Evolutionary conservation across 768 basidiomycete species (phyloP).

Genomic region (Myochromella boudieri): DNA sequence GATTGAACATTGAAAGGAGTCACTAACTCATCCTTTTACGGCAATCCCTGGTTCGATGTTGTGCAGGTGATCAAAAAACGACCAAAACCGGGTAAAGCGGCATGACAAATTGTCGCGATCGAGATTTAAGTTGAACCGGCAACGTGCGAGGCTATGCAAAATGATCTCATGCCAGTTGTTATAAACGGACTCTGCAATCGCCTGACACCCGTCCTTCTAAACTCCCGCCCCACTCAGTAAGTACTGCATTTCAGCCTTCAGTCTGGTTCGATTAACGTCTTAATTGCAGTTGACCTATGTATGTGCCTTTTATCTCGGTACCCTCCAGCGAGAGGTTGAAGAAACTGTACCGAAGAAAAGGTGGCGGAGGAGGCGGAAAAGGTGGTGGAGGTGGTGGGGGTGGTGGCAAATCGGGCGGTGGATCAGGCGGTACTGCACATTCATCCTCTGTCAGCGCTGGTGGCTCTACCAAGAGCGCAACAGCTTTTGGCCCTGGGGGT

Average conservation of each 20-base stretch:
- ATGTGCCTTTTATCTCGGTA: conserved; percentile 29
- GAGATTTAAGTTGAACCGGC: too few relatives aligned
- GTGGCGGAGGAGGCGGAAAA: conserved; percentile 27
- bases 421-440: conserved; percentile 1
- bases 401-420: conserved; percentile 7
- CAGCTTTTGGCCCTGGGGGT: conserved; percentile 20
- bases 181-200: too few relatives aligned
- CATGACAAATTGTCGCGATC: too few relatives aligned
- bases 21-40: too few relatives aligned
- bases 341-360: conserved; percentile 24
- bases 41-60: too few relatives aligned
- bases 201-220: not conserved
- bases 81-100: not conserved
- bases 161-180: too few relatives aligned
- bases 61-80: not conserved
- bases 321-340: conserved; percentile 4
- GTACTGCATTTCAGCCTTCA: too few relatives aligned
- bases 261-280: not conserved
- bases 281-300: conserved; percentile 14
- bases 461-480: conserved; percentile 15
- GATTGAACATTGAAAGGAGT: too few relatives aligned
- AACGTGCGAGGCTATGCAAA: not conserved
- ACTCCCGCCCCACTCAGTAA: not conserved
- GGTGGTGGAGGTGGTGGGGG: conserved; percentile 18
- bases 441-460: conserved; percentile 12